These are phyloP conservation scores for Phytopythium sindhum DNA, from an alignment of 352 stramenopile genomes.

Conservation along the genomic window DNA sequence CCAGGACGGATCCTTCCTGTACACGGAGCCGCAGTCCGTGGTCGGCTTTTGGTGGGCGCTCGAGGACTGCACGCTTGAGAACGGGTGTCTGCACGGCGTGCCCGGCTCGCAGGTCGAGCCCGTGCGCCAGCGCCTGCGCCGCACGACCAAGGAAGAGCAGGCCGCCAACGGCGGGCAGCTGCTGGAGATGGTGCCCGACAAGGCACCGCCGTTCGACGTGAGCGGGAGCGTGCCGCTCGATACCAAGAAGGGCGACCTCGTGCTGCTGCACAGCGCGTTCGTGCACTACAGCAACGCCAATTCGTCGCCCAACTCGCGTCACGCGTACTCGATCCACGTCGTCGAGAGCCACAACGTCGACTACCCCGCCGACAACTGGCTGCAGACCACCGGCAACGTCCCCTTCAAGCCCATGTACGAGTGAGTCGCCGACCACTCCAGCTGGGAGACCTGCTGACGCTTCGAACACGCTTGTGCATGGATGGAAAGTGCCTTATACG, in stretches of 20 bases:
- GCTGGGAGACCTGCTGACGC: background rate
- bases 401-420: slow-evolving; percentile 69
- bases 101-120: slow-evolving; percentile 87
- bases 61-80: slow-evolving; percentile 93
- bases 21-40: slow-evolving; percentile 94
- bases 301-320: slow-evolving; percentile 76
- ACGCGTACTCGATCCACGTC: slow-evolving; percentile 96
- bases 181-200: slow-evolving; percentile 58
- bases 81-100: slow-evolving; percentile 94
- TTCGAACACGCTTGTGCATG: too few species aligned
- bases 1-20: slow-evolving; percentile 97
- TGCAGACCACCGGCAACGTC: slow-evolving; percentile 85
- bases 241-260: slow-evolving; percentile 92
- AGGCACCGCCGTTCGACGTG: slow-evolving; percentile 53
- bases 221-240: slow-evolving; percentile 53
- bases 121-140: slow-evolving; percentile 82
- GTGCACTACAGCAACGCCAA: slow-evolving; percentile 96
- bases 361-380: slow-evolving; percentile 92
- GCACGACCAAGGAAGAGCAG: slow-evolving; percentile 52
- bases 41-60: slow-evolving; percentile 95
- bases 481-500: too few species aligned
- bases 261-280: slow-evolving; percentile 91
- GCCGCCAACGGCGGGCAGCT: slow-evolving; percentile 34
- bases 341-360: slow-evolving; percentile 87
- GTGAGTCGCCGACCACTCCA: background rate